Base-by-base conservation (phyloP, 2,329 filamentous ascomycete species). In the Stylonectria norvegica region DNA sequence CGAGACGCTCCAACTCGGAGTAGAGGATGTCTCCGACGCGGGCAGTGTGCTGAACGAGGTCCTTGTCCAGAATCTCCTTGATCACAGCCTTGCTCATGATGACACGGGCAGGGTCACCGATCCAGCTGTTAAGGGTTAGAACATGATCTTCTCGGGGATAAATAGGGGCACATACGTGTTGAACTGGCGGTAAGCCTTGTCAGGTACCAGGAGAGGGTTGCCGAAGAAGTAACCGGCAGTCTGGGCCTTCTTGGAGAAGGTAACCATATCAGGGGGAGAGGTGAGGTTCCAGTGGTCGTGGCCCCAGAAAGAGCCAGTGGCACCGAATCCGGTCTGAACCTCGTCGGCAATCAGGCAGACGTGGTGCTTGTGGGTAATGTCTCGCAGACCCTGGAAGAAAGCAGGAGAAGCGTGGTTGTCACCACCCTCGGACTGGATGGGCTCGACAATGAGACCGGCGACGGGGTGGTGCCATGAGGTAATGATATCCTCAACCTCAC, bases 231-330 rank as follows among this genome's bases (percentile, higher is more conserved):
- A 91, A 3, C 86, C 86, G 10, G 86, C 86, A 12, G 86, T 85
- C 68, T 91, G 86, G 2, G 86, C 86, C 70, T 91, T 91, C 75
- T 91, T 91, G 52, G 79, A 85, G 71, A 91, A 91, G 19, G 86
- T 90, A n/a, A 91, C 86, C 69, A 91, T 89, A 61, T 91, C 86
- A 2, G 86, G 86, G 16, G 86, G 83, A 9, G 78, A 70, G 28
- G 70, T 56, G 30, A 90, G 72, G 58, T 83, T 76, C 86, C 86
- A 91, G 76, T 90, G 86, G 53, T 89, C 85, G 64, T 91, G 86
- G 11, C 85, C 86, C 86, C 86, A 91, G 76, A 90, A 89, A 59
- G 86, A 87, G 43, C 86, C 86, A 0, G 86, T 91, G n/a, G 86
- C 86, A 56, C 86, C 86, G 36, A 90, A 81, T 60, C 57, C 86